Conservation (phyloP, 495 filamentous ascomycete species). For the Trypethelium eluteriae region DNA sequence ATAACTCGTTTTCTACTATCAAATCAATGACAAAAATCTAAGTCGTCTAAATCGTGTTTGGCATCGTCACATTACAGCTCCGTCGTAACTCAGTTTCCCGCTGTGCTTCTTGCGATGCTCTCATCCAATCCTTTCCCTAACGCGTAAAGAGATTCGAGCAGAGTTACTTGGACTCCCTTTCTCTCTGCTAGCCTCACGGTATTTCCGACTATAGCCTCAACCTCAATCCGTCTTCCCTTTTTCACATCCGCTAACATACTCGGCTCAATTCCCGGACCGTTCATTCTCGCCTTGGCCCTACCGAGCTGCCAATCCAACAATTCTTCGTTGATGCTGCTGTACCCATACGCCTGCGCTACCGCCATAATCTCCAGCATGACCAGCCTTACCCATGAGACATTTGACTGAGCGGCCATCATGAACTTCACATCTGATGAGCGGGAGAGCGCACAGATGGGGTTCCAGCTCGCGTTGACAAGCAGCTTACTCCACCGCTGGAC, state of each 20-base stretch:
- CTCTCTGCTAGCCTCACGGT: slow-evolving; percentile 38
- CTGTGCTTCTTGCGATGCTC: slow-evolving; percentile 7
- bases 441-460: slow-evolving; percentile 46
- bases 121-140: slow-evolving; percentile 31
- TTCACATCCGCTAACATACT: slow-evolving; percentile 46
- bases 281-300: slow-evolving; percentile 32
- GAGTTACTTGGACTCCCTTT: slow-evolving; percentile 38
- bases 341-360: slow-evolving; percentile 40
- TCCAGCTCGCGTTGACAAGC: slow-evolving; percentile 45
- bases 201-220: slow-evolving; percentile 50
- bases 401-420: slow-evolving; percentile 32
- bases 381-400: slow-evolving; percentile 29
- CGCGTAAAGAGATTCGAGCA: slow-evolving; percentile 35
- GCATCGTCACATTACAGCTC: neutral
- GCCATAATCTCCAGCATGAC: slow-evolving; percentile 47
- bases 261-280: slow-evolving; percentile 35
- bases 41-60: neutral
- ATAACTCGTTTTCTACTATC: too few species aligned
- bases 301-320: slow-evolving; percentile 36
- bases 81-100: neutral
- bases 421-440: slow-evolving; percentile 40
- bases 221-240: slow-evolving; percentile 39
- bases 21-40: neutral
- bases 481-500: slow-evolving; percentile 47
- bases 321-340: slow-evolving; percentile 36